Evolutionary conservation across 2,329 filamentous ascomycete species (phyloP).

Genomic region (Leptographium radiaticola): DNA sequence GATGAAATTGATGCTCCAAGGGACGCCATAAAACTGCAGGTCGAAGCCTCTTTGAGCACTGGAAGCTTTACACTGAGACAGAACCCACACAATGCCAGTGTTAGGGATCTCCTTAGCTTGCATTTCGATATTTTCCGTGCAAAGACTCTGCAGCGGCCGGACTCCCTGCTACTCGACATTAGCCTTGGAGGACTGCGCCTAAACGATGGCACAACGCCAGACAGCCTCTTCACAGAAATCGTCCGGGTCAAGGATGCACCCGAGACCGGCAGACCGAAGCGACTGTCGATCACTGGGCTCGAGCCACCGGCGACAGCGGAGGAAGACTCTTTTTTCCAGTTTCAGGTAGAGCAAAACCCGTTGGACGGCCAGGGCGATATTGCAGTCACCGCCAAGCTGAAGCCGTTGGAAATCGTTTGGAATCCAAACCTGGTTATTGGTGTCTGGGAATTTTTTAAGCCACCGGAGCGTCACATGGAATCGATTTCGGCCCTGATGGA

Average conservation of each 20-base stretch:
- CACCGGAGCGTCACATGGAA: constrained; percentile 94
- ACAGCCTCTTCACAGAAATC: constrained; percentile 87
- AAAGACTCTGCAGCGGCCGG: constrained; percentile 76
- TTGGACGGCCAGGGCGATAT: constrained; percentile 87
- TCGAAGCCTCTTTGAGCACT: constrained; percentile 86
- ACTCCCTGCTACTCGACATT: constrained; percentile 78
- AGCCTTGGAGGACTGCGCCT: constrained; percentile 86
- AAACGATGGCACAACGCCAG: constrained; percentile 88
- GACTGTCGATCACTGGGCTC: constrained; percentile 40
- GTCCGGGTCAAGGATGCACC: constrained; percentile 87
- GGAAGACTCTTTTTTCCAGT: constrained; percentile 74
- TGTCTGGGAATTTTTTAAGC: constrained; percentile 88
- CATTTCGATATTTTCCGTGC: constrained; percentile 93
- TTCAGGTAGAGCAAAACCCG: constrained; percentile 90
- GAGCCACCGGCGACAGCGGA: constrained; percentile 37
- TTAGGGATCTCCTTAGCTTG: constrained; percentile 69
- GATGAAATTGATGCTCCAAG: constrained; percentile 81
- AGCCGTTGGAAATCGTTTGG: constrained; percentile 93
- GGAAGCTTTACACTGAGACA: constrained; percentile 92
- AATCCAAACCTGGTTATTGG: constrained; percentile 90
- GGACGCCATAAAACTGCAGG: constrained; percentile 83
- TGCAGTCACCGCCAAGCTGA: constrained; percentile 78
- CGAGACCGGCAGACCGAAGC: constrained; percentile 24
- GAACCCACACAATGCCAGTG: constrained; percentile 59
- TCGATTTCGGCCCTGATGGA: constrained; percentile 95